Evolutionary conservation across 2,329 filamentous ascomycete species (phyloP), one percentile per base, ranked within the genome.

Genomic region (Cytospora leucostoma): DNA sequence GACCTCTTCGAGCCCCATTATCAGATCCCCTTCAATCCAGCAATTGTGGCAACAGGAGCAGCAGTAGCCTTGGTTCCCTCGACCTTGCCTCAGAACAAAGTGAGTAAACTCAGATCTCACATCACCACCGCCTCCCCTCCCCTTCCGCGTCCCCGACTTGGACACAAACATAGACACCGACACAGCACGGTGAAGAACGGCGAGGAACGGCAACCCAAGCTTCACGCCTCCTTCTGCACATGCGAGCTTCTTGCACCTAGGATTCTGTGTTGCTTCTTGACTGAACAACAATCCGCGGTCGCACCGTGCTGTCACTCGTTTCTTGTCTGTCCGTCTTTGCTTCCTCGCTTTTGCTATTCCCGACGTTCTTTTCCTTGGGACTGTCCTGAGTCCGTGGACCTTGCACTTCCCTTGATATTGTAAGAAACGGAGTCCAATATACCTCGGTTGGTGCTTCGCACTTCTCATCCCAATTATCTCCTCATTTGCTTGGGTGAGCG

Each of bases 241-340:
- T 12, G 27, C 19, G 35, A 32, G 10, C 44, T 13, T 49, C 8
- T 21, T 13, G 34, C 37, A 44, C 40, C 49, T 34, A 7, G 52
- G 21, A 11, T 54, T 27, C 52, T 56, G 56, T 56, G 56, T 68
- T 65, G 64, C 68, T 69, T 68, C 64, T 68, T 71, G 64, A 70
- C 68, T 63, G 69, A 69, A 68, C 70, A 70, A 8, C 44, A 21
- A 19, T 47, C n/a, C 70, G 70, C 64, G 71, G 67, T 71, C 68
- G 37, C 58, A 49, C 19, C 68, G 63, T 54, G 59, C 64, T 68
- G 69, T 59, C 71, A 68, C 68, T 70, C 68, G 70, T 73, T 72
- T 70, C 70, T 19, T 47, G 69, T 65, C 54, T 47, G 38, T 32
- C 52, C 58, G 27, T 44, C 33, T 51, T 61, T 64, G 63, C 54